Evolutionary conservation across 169 alveolate species (phyloP), one percentile per base, ranked within the genome.

Genomic region (Eimeria zaria): DNA sequence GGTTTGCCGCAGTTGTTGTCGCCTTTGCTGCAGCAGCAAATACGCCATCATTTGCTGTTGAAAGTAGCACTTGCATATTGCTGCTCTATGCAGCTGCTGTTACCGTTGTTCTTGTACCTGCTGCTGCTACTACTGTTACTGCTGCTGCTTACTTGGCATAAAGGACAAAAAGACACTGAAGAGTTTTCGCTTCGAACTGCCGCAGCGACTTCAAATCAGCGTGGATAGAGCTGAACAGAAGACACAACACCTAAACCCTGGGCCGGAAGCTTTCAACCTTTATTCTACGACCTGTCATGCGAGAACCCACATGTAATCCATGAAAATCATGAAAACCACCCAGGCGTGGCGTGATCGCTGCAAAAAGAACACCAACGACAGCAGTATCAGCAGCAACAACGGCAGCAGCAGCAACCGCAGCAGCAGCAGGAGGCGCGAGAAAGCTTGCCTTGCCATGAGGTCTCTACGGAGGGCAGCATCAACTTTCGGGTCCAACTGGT

Each of bases 101-200:
- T 41, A 33, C 76, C 33, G 76, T 8, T 64, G 51, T 27, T 78
- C 44, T 41, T 53, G 67, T 44, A 24, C 69, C 89, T 78, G 89
- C 8, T 53, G 91, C 55, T 83, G 71, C 91, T 83, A 48, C 91
- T 53, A 30, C 91, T 53, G 91, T 76, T 53, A 55, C 76, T 53
- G 91, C 76, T 30, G 74, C 73, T n/a, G 76, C 91, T 83, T 83
- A 83, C 91, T 83, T 83, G 18, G 91, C 91, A 24, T 83, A 83
- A 55, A 83, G 91, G 16, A 83, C 76, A 83, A 83, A 83, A 16
- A 83, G 91, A 14, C 22, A 11, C 51, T 53, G 76, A 0, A 83
- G 91, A n/a, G 18, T 30, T 27, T 83, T 83, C 20, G 55, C 91
- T 36, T 83, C 91, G 55, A 83, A 83, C 53, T 55, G 74, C 8